A percentile compares a stretch with the other conserved stretches of the same genome.
phyloP scores from a whole-genome alignment of 1,139 yeast genomes.

The Scheffersomyces insectosa region DNA sequence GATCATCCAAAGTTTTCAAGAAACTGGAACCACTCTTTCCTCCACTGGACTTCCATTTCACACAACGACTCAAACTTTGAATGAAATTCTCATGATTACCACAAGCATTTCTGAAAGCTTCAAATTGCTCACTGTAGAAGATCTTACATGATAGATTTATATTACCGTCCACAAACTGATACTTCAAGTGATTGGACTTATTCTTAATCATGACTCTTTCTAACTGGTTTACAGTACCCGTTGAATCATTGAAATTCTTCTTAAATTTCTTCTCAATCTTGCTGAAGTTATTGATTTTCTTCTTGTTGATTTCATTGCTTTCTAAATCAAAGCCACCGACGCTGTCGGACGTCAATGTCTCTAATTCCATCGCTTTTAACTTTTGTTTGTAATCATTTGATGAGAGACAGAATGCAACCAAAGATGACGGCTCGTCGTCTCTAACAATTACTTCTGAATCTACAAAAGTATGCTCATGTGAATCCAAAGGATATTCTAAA shows the following conservation, averaged over 20 bases:
- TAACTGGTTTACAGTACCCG: slow-evolving; percentile 23
- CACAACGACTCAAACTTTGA: slow-evolving; percentile 88
- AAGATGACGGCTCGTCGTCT: slow-evolving; percentile 95
- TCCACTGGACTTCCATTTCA: slow-evolving; percentile 94
- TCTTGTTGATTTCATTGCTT: slow-evolving; percentile 29
- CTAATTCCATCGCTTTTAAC: slow-evolving; percentile 43
- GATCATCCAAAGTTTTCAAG: slow-evolving; percentile 84
- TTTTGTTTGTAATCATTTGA: slow-evolving; percentile 79
- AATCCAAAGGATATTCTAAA: slow-evolving; percentile 73
- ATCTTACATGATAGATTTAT: slow-evolving; percentile 88
- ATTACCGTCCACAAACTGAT: slow-evolving; percentile 85
- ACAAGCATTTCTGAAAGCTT: slow-evolving; percentile 85
- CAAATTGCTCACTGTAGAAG: slow-evolving; percentile 95
- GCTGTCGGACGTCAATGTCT: slow-evolving; percentile 10
- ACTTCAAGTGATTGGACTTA: slow-evolving; percentile 86
- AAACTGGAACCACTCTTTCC: slow-evolving; percentile 97
- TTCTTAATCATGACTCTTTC: slow-evolving; percentile 77
- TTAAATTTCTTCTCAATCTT: slow-evolving; percentile 49
- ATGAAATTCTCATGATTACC: slow-evolving; percentile 75
- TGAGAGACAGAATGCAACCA: slow-evolving; percentile 89
- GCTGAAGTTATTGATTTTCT: slow-evolving; percentile 39
- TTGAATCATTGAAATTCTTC: slow-evolving; percentile 24
- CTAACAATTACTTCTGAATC: slow-evolving; percentile 93
- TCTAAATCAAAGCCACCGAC: slow-evolving; percentile 17
- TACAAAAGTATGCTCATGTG: slow-evolving; percentile 87